Percentiles rank a stretch among this genome's conserved stretches.
Evolutionary conservation across 2,329 filamentous ascomycete genomes (phyloP).

Genomic region (Fusarium sp.): DNA sequence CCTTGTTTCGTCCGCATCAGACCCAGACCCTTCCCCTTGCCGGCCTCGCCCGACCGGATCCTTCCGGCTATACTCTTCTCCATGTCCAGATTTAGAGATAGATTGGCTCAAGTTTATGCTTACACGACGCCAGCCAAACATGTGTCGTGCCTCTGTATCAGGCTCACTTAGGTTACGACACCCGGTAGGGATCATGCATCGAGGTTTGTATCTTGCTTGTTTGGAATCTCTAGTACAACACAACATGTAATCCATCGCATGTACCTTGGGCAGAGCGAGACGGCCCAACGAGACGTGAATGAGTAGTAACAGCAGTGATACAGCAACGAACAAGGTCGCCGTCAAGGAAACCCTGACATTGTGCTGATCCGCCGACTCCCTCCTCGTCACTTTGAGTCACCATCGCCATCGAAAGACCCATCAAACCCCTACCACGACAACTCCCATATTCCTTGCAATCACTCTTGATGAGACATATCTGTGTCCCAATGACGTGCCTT

Average conservation of each 20-base stretch:
- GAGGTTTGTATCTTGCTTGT: constrained; percentile 1
- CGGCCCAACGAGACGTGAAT: background rate
- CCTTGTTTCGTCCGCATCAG: background rate
- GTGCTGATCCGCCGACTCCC: background rate
- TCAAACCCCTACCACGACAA: background rate
- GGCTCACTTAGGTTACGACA: background rate
- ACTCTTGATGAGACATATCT: background rate
- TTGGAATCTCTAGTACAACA: constrained; percentile 7
- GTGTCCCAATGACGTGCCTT: constrained; percentile 4
- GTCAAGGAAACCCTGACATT: background rate
- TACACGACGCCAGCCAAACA: background rate
- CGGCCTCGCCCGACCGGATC: background rate
- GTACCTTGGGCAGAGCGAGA: background rate
- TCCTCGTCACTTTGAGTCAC: background rate
- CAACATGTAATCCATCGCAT: constrained; percentile 5
- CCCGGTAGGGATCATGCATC: background rate
- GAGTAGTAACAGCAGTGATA: background rate
- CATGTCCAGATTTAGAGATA: background rate
- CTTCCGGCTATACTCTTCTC: background rate
- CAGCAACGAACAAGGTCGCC: background rate
- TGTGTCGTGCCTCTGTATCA: background rate
- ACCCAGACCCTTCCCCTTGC: background rate
- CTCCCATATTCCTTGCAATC: background rate
- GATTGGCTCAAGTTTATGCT: background rate
- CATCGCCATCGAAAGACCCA: constrained; percentile 5